Evolutionary conservation across 2,329 filamentous ascomycete genomes (phyloP).

Genomic region (Ophiostoma ips): DNA sequence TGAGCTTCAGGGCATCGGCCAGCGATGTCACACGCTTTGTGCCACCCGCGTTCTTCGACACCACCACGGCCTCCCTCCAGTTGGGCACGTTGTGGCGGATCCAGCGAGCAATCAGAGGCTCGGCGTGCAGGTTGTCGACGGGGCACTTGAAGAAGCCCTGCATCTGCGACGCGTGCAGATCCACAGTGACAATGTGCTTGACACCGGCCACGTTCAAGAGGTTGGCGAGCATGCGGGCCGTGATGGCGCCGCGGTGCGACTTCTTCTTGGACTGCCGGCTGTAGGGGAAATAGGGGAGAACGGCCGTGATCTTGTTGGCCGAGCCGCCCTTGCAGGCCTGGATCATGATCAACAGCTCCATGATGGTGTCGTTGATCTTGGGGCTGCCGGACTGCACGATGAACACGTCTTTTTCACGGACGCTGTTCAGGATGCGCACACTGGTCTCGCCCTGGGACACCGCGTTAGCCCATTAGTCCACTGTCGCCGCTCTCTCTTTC

Average conservation of each 20-base stretch:
- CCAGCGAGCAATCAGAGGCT: constrained; percentile 91
- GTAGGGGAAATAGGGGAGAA: constrained; percentile 95
- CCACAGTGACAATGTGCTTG: constrained; percentile 94
- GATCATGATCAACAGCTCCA: constrained; percentile 99
- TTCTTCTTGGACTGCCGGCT: constrained; percentile 99
- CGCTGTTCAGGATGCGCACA: constrained; percentile 56
- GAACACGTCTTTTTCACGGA: constrained; percentile 97
- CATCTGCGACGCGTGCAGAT: constrained; percentile 96
- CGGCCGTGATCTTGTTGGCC: constrained; percentile 86
- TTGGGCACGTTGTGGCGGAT: constrained; percentile 75
- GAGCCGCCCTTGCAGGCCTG: constrained; percentile 96
- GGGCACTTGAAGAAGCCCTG: constrained; percentile 98
- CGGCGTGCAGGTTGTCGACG: constrained; percentile 92
- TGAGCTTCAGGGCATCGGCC: constrained; percentile 89
- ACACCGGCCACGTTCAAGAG: constrained; percentile 86
- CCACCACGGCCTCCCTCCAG: constrained; percentile 87
- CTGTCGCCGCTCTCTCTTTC: background rate
- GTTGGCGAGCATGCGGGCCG: constrained; percentile 93
- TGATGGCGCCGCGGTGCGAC: constrained; percentile 89
- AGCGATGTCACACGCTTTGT: constrained; percentile 95
- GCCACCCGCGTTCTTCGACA: constrained; percentile 95
- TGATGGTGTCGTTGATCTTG: constrained; percentile 96
- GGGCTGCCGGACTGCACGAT: constrained; percentile 93
- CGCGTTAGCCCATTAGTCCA: constrained; percentile 4
- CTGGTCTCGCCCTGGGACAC: constrained; percentile 55